Conservation (phyloP, 78 protist species). For the slime mould (Dictyostelium discoideum) region dicty_2.7 NC_007089.4:2332001-2332500, state of each 20-base stretch:
- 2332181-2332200: constrained; percentile 99
- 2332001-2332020: constrained; percentile 98
- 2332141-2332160: constrained; percentile 98
- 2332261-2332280: constrained; percentile 95
- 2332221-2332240: constrained; percentile 98
- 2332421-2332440: constrained; percentile 98
- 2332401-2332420: constrained; percentile 99
- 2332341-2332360: constrained; percentile 97
- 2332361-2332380: constrained; percentile 98
- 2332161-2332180: constrained; percentile 99
- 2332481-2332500: constrained; percentile 93
- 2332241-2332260: constrained; percentile 99
- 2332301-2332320: constrained; percentile 91
- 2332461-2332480: constrained; percentile 93
- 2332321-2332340: constrained; percentile 90
- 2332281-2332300: constrained; percentile 94
- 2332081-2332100: constrained; percentile 93
- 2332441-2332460: constrained; percentile 98
- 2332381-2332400: constrained; percentile 99
- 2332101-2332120: constrained; percentile 95
- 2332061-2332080: constrained; percentile 92
- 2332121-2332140: constrained; percentile 97
- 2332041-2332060: neutral
- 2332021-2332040: constrained; percentile 98
- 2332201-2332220: constrained; percentile 99